Evolutionary conservation across 306 rosid species (phyloP), one percentile per base, ranked within the genome.

Genomic region (Medicago arabica): DNA sequence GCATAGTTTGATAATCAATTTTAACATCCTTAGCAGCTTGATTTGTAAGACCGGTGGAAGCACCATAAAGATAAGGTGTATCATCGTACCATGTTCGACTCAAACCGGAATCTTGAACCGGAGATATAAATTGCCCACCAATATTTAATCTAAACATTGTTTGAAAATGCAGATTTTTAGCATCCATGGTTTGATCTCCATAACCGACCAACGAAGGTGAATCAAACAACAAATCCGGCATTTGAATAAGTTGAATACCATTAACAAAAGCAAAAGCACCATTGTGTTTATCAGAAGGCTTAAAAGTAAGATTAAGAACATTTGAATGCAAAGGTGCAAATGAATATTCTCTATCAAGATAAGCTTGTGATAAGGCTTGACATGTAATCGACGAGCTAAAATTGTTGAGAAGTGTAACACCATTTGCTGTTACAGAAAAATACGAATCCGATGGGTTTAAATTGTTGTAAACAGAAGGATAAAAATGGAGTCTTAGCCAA

Each of bases 111-210:
- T 87, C 91, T 3, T 87, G 75, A 2, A 6, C 43, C 0, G 91
- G 82, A 50, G 88, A 43, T 38, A 87, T 82, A n/a, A 44, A 84
- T 23, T 87, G 88, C 7, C 91, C 88, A 19, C 88, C 88, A 49
- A 85, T 87, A 2, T 87, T 87, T 43, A 87, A 46, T 12, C 91
- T 87, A 3, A 65, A 84, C 87, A 87, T 85, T 15, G 91, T 87
- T 10, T 82, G 85, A 16, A 81, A 11, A 73, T 82, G 82, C 19
- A 66, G 5, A 25, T 38, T 63, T 1, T 40, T 71, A 1, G 69
- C 36, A 34, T 80, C 88, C 8, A 80, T 1, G 0, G 76, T 65
- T 77, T 85, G 82, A 1, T 50, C 80, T 5, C 18, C 0, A 5
- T 19, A 80, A 2, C 88, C 91, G 2, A 85, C 85, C 80, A 82